These are phyloP conservation scores for Yamadazyma friedrichii DNA, from an alignment of 1,139 yeast species.

Conservation along the genomic window DNA sequence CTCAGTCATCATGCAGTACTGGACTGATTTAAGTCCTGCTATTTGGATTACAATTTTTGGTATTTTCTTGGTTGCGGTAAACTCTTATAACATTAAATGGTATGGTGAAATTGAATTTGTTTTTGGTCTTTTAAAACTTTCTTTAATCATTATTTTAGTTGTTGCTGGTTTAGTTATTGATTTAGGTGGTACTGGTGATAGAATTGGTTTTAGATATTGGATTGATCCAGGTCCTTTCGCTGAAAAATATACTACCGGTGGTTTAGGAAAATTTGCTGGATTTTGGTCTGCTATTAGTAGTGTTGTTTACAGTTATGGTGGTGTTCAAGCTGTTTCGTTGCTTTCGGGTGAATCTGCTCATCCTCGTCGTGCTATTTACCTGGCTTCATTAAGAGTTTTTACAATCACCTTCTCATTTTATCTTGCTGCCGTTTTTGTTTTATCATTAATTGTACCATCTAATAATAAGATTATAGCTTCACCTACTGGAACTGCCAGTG, in stretches of 20 bases:
- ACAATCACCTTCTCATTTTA: constrained; percentile 68
- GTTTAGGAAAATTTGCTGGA: constrained; percentile 56
- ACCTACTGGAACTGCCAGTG: constrained; percentile 25
- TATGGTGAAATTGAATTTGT: constrained; percentile 46
- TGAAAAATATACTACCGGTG: constrained; percentile 53
- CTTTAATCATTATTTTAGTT: constrained; percentile 53
- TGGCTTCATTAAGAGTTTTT: constrained; percentile 70
- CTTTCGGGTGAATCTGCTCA: constrained; percentile 84
- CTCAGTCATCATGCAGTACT: constrained; percentile 40
- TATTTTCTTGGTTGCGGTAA: constrained; percentile 32
- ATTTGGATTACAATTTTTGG: constrained; percentile 44
- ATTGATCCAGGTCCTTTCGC: constrained; percentile 46
- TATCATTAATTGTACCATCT: constrained; percentile 47
- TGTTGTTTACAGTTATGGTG: constrained; percentile 77
- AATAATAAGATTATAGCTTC: constrained; percentile 34
- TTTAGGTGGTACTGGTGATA: constrained; percentile 36
- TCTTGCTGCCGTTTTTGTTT: constrained; percentile 41
- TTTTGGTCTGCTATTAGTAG: constrained; percentile 77
- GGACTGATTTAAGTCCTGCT: constrained; percentile 38
- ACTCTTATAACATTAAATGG: constrained; percentile 42
- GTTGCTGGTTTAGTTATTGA: constrained; percentile 41
- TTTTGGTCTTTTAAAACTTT: constrained; percentile 45
- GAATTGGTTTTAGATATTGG: constrained; percentile 42
- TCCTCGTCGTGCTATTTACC: constrained; percentile 66
- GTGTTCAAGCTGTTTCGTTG: constrained; percentile 59